phyloP scores from a whole-genome alignment of 1,284 basidiomycete genomes.

The Cutaneotrichosporon mucoides region DNA sequence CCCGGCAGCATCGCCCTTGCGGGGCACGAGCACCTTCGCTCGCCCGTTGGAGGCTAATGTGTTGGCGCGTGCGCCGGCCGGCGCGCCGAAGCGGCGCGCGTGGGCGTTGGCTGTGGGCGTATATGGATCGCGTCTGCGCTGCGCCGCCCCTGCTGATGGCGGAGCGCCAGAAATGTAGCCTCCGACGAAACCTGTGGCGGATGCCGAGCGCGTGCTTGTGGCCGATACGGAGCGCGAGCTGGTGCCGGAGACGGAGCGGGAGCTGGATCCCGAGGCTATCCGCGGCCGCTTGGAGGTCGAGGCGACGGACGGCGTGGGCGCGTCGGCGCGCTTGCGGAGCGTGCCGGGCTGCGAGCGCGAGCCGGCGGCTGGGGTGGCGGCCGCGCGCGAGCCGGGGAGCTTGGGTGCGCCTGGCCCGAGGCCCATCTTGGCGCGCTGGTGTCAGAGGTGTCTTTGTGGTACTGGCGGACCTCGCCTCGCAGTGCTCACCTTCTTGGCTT shows the following conservation, averaged over 20 bases:
- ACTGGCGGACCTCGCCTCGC: too few relatives aligned
- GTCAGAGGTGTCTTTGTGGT: conserved; percentile 1
- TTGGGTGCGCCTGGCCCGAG: conserved; percentile 18
- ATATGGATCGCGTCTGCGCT: neutral
- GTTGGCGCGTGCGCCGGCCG: conserved; percentile 9
- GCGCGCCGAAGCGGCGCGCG: conserved; percentile 9
- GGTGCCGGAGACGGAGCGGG: neutral
- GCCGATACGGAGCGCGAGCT: neutral
- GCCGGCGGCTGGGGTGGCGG: conserved; percentile 21
- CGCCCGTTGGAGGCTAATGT: neutral
- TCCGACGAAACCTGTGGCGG: too few relatives aligned
- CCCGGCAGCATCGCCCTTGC: too few relatives aligned
- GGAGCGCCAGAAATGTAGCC: too few relatives aligned
- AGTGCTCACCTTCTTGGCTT: conserved; percentile 58
- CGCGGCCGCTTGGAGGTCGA: conserved; percentile 13
- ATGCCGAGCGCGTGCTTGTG: too few relatives aligned
- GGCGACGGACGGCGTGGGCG: conserved; percentile 32
- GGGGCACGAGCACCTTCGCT: too few relatives aligned
- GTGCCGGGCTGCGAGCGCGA: conserved; percentile 1
- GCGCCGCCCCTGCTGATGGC: too few relatives aligned
- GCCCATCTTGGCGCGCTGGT: conserved; percentile 26
- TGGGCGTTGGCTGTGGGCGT: conserved; percentile 1
- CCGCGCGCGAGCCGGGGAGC: conserved; percentile 16
- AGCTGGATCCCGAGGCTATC: neutral
- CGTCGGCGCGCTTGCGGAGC: conserved; percentile 30